Evolutionary conservation across 805 yeast species (phyloP).

Genomic region (Suhomyces sp.): DNA sequence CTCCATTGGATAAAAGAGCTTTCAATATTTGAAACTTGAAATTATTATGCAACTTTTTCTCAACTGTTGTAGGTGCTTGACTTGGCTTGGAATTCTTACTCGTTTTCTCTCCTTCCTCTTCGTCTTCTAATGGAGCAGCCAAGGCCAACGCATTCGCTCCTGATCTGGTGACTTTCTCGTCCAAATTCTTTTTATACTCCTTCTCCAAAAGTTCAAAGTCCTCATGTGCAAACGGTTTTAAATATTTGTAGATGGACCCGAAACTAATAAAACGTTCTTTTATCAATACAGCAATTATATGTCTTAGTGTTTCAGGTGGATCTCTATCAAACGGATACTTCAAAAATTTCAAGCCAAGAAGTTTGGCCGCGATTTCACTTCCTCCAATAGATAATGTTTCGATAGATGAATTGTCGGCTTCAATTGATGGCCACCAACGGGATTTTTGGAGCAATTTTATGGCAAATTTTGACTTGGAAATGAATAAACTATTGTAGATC

Average conservation of each 20-base stretch:
- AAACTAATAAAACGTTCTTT: conserved; percentile 67
- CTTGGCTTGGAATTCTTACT: not conserved
- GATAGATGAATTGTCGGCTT: conserved; percentile 32
- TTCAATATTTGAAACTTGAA: conserved; percentile 44
- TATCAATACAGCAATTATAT: conserved; percentile 54
- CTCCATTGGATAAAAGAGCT: conserved; percentile 56
- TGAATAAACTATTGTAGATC: conserved; percentile 46
- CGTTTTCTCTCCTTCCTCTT: conserved; percentile 33
- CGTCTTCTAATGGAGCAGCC: conserved; percentile 79
- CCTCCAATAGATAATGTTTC: conserved; percentile 50
- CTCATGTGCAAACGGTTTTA: conserved; percentile 52
- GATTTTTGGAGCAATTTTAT: conserved; percentile 52
- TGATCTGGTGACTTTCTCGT: conserved; percentile 58
- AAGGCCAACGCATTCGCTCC: conserved; percentile 78
- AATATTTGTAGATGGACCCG: conserved; percentile 54
- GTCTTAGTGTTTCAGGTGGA: conserved; percentile 43
- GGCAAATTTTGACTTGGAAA: conserved; percentile 46
- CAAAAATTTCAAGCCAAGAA: conserved; percentile 48
- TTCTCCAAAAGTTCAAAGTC: conserved; percentile 46
- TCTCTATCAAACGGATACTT: conserved; percentile 31
- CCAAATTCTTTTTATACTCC: conserved; percentile 45
- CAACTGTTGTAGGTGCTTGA: conserved; percentile 9
- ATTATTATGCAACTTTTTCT: conserved; percentile 21
- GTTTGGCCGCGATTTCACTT: conserved; percentile 50
- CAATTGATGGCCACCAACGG: conserved; percentile 63